phyloP scores from a whole-genome alignment of 192 early-diverging fungal genomes.

The Umbelopsis ramanniana region DNA sequence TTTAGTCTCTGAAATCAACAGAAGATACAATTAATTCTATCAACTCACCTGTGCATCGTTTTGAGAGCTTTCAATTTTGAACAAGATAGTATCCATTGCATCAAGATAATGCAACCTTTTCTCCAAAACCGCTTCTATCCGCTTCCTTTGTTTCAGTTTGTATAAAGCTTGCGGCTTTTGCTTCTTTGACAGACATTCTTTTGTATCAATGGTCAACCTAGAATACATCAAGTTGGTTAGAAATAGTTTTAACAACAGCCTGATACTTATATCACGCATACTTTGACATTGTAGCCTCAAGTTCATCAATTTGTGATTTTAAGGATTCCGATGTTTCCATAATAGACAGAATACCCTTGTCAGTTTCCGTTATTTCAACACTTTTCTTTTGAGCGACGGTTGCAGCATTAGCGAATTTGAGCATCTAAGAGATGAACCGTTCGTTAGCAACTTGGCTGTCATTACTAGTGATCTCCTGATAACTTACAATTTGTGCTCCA shows the following conservation, averaged over 20 bases:
- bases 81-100: conserved; percentile 61
- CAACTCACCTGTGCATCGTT: conserved; percentile 58
- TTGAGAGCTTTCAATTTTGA: conserved; percentile 66
- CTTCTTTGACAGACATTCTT: conserved; percentile 26
- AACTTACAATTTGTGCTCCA: neutral
- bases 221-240: neutral
- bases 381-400: conserved; percentile 10
- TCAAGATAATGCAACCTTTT: conserved; percentile 61
- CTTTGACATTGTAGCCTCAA: conserved; percentile 60
- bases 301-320: conserved; percentile 56
- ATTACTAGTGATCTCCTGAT: neutral
- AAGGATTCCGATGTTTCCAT: conserved; percentile 55
- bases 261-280: conserved; percentile 30
- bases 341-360: conserved; percentile 62
- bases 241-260: neutral
- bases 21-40: neutral
- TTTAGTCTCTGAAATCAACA: neutral
- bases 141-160: conserved; percentile 57
- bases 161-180: conserved; percentile 60
- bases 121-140: conserved; percentile 55
- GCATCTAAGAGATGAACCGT: neutral
- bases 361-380: conserved; percentile 52
- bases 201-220: conserved; percentile 26
- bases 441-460: conserved; percentile 1
- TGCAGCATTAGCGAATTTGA: conserved; percentile 13